Base-by-base conservation (phyloP, 257 asterid species). In the Fraxinus anomala region DNA sequence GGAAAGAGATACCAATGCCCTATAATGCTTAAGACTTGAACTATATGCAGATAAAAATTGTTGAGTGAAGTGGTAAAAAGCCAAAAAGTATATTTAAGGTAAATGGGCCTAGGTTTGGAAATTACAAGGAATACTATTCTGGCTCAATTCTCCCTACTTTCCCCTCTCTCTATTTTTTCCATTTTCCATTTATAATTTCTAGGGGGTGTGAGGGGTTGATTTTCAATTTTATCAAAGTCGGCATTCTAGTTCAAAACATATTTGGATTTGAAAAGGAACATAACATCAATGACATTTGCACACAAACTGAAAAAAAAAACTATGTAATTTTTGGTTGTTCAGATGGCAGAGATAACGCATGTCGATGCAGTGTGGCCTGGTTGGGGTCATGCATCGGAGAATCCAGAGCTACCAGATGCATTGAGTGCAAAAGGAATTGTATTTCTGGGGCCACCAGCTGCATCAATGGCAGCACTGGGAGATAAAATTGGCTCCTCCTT, bases 301-400 rank as follows among this genome's bases (percentile, higher is more conserved):
- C 75, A 31, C 61, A 31, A 9, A 65, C 72, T 68, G 68, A 67
- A 54, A 33, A 30, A 28, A 36, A 79, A 70, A 47, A 67, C 63
- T 10, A 9, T 33, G 39, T 37, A 24, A 61, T 77, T 77, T 16
- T 75, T 75, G 77, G 68, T 85, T 77, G 70, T 73, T 77, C 85
- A 96, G 99, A 92, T 92, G 94, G 99, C 99, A 56, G 99, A 93
- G 95, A 89, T 91, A 82, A 96, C 98, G 31, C 98, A 69, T 72
- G 99, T 96, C 3, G 97, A 92, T 88, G 99, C 98, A 33, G 99
- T 96, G 79, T 96, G 99, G 99, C 99, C 99, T 87, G 99, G 99
- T 77, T 96, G 99, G 99, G 99, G 99, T 77, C 99, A 96, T 82
- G 99, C 99, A 74, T 96, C 99, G 39, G 99, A 96, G 86, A 93